Conservation (phyloP, 2,329 filamentous ascomycete genomes). For the Pseudogymnoascus sp. region DNA sequence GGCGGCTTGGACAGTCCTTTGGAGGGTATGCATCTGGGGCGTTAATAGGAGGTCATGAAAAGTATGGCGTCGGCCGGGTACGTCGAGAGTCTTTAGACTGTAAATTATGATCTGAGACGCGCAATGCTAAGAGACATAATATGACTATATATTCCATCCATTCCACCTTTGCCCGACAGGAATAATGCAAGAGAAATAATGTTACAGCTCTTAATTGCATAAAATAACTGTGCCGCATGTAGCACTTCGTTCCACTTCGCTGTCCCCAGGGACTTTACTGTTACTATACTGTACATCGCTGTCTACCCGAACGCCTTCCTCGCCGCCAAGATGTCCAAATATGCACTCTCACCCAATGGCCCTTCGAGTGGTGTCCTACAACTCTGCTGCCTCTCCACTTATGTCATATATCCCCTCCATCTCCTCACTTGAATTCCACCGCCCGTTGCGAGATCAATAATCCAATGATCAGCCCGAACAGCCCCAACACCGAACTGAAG, state of each 20-base stretch:
- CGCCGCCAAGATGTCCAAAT: conserved; percentile 5
- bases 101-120: conserved; percentile 8
- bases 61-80: conserved; percentile 4
- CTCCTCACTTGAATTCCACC: conserved; percentile 50
- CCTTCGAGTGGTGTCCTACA: not conserved
- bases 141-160: not conserved
- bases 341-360: not conserved
- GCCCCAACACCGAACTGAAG: conserved; percentile 92
- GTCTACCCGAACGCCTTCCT: conserved; percentile 7
- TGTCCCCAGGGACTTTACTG: not conserved
- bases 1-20: not conserved
- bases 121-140: conserved; percentile 6
- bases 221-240: not conserved
- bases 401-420: not conserved
- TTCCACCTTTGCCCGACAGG: not conserved
- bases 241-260: not conserved
- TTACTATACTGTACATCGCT: conserved; percentile 8
- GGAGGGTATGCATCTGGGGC: not conserved
- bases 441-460: conserved; percentile 83
- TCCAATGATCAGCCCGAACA: conserved; percentile 94
- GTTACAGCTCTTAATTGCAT: conserved; percentile 6
- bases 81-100: conserved; percentile 2
- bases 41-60: conserved; percentile 6
- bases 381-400: not conserved
- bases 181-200: not conserved